Conservation (phyloP, 768 basidiomycete genomes). For the Podaxis pistillaris region DNA sequence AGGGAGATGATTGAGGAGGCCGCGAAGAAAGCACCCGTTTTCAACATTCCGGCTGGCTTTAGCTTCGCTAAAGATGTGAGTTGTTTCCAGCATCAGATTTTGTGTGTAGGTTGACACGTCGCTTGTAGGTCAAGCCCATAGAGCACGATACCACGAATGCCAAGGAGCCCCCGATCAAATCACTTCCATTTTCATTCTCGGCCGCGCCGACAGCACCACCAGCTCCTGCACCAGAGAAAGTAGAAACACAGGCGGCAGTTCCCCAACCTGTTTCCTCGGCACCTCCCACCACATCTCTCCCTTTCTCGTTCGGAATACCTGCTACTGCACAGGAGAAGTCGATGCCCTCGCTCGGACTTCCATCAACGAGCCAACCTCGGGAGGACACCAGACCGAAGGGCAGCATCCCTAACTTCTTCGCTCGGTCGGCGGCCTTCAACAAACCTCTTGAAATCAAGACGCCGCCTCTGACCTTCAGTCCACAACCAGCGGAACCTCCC, state of each 20-base stretch:
- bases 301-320: conserved; percentile 5
- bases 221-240: conserved; percentile 11
- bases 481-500: conserved; percentile 15
- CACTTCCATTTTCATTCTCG: conserved; percentile 62
- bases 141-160: conserved; percentile 40
- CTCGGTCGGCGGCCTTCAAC: conserved; percentile 44
- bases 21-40: conserved; percentile 52
- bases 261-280: neutral
- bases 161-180: conserved; percentile 65
- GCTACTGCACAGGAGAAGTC: conserved; percentile 5
- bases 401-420: conserved; percentile 64
- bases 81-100: neutral
- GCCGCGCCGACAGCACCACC: conserved; percentile 4
- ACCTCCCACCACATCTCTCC: conserved; percentile 3
- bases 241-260: neutral
- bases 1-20: conserved; percentile 51
- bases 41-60: conserved; percentile 62
- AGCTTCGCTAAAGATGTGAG: conserved; percentile 54
- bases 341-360: conserved; percentile 15
- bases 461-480: conserved; percentile 23
- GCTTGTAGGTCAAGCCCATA: conserved; percentile 31
- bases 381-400: conserved; percentile 15
- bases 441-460: conserved; percentile 34
- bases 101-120: conserved; percentile 10
- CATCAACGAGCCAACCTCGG: neutral